Evolutionary conservation across 2,329 filamentous ascomycete species (phyloP).

Genomic region (Claviceps pusilla): DNA sequence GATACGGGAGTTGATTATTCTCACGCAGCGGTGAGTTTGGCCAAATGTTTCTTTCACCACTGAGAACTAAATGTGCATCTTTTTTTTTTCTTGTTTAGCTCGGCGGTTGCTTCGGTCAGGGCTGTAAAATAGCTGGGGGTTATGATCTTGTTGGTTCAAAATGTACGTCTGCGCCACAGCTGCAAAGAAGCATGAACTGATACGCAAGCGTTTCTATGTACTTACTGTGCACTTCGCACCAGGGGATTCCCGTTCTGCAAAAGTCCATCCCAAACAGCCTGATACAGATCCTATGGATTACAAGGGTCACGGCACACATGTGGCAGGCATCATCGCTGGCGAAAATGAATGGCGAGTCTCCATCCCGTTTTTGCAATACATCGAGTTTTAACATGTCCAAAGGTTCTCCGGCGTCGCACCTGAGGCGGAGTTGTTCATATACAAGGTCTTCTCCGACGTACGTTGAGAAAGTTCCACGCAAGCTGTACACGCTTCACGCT

Average conservation of each 20-base stretch:
- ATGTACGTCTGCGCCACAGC: constrained; percentile 11
- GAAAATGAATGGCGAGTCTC: constrained; percentile 19
- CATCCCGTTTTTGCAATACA: background rate
- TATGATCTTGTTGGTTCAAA: constrained; percentile 22
- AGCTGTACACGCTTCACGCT: background rate
- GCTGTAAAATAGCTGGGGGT: constrained; percentile 23
- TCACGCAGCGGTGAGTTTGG: constrained; percentile 18
- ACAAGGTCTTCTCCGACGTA: constrained; percentile 27
- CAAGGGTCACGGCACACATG: constrained; percentile 13
- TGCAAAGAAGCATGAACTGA: background rate
- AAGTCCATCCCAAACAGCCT: constrained; percentile 15
- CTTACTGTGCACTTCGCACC: background rate
- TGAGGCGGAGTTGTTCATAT: constrained; percentile 27
- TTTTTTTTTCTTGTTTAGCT: constrained; percentile 12
- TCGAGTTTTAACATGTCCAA: background rate
- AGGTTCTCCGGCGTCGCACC: constrained; percentile 31
- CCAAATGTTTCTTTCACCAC: background rate
- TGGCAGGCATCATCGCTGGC: constrained; percentile 34
- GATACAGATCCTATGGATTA: constrained; percentile 14
- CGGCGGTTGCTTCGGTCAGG: constrained; percentile 24
- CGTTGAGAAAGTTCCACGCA: background rate
- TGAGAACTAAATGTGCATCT: background rate
- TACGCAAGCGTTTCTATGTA: background rate
- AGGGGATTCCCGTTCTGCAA: constrained; percentile 4
- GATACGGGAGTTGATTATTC: constrained; percentile 27